These are phyloP conservation scores for Manihot esculenta DNA, from an alignment of 441 rosid species.

Conservation along the genomic window DNA sequence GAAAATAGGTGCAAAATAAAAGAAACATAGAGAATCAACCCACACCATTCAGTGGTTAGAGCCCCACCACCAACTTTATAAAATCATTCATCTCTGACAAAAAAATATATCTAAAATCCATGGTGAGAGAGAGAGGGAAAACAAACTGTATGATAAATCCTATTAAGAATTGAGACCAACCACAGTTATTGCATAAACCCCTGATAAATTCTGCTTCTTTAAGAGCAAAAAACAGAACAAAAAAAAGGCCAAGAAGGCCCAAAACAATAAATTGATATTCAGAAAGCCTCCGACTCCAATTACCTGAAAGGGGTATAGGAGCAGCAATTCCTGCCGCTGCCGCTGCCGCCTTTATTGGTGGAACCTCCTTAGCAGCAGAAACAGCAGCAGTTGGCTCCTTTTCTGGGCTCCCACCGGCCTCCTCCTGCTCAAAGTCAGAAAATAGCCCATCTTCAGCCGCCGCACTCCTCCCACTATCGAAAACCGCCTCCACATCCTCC, in stretches of 20 bases:
- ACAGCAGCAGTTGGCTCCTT: conserved; percentile 30
- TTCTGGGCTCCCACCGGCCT: conserved; percentile 44
- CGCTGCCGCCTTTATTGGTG: conserved; percentile 17
- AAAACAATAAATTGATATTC: background rate
- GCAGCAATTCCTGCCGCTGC: conserved; percentile 28
- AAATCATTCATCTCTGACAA: background rate
- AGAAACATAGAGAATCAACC: background rate
- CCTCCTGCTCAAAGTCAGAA: conserved; percentile 75
- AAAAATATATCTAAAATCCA: background rate
- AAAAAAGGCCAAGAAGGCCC: background rate
- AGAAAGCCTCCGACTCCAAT: background rate
- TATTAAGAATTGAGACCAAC: background rate
- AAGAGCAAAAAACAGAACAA: background rate
- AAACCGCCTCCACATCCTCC: conserved; percentile 45
- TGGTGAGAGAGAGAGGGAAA: background rate
- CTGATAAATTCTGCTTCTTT: background rate
- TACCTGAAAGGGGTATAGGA: conserved; percentile 56
- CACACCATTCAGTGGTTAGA: background rate
- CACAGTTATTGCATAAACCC: conserved; percentile 10
- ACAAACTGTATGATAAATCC: background rate
- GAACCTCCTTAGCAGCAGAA: conserved; percentile 25
- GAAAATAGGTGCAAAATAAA: background rate
- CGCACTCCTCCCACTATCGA: conserved; percentile 67
- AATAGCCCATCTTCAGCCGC: conserved; percentile 71
- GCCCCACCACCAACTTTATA: conserved; percentile 11